Base-by-base conservation (phyloP, 208 protist genomes). In the Leishmania tropica region DNA sequence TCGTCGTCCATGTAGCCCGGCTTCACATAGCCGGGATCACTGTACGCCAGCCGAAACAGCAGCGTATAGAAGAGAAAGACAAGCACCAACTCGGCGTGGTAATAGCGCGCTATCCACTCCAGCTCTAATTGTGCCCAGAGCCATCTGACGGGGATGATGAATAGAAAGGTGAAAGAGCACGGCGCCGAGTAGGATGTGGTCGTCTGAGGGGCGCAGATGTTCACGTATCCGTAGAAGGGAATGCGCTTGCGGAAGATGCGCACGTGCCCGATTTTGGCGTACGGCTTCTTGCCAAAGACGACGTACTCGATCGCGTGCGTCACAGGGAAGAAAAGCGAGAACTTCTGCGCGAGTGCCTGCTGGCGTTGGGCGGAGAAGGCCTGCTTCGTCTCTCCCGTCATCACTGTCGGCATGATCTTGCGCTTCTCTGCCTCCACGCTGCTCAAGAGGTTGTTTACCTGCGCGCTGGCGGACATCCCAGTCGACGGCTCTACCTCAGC, bases 1-100 rank as follows among this genome's bases (percentile, higher is more conserved):
- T 71, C 60, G 37, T 87, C 84, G 37, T 85, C 79, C 65, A 96
- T 80, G 76, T 96, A 97, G 28, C 88, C 92, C 21, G 94, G 94
- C 42, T 84, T 87, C 47, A 96, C 84, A 79, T 92, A 97, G 24
- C 94, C 94, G 6, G 94, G 94, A 77, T 97, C 94, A 37, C 80
- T 89, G 87, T 96, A 97, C 35, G 87, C 90, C 15, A 92, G 79
- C 28, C 60, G 76, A 54, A 91, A 85, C 45, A 96, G 54, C 10
- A 92, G 45, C 6, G 81, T 35, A 64, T 91, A 90, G 37, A 93
- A 94, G 65, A 89, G 47, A 35, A 90, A 42, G 37, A 92, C 64
- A 31, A 92, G 81, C 48, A 92, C 28, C 70, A 72, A 85, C 71
- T 90, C 86, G 17, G 85, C 3, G 40, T 42, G 45, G 48, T 90